Evolutionary conservation across 176 grass and related monocot genomes (phyloP).

Genomic region (Olyra latifolia): DNA sequence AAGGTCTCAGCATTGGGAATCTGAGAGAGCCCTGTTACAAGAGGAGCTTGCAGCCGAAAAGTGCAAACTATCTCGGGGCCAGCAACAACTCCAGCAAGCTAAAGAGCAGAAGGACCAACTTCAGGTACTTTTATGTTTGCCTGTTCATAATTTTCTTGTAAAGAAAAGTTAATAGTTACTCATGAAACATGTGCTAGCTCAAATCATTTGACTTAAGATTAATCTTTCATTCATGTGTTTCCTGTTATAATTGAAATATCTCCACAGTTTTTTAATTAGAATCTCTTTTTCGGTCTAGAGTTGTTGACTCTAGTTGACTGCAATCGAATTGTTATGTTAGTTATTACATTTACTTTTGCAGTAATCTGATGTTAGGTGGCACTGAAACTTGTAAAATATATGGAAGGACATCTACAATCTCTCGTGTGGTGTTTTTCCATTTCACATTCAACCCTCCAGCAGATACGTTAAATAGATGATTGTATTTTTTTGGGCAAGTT

Average conservation of each 20-base stretch:
- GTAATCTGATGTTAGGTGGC: not conserved
- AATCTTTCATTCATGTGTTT: constrained; percentile 19
- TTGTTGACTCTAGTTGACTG: constrained; percentile 15
- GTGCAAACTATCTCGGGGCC: constrained; percentile 50
- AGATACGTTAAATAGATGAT: not conserved
- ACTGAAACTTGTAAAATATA: constrained; percentile 16
- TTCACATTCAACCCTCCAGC: not conserved
- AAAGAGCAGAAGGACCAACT: constrained; percentile 62
- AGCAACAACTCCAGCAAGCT: constrained; percentile 56
- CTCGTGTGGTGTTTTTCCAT: not conserved
- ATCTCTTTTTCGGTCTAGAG: not conserved
- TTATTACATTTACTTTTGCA: constrained; percentile 10
- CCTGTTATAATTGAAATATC: constrained; percentile 15
- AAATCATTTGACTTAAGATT: not conserved
- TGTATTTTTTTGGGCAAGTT: constrained; percentile 6
- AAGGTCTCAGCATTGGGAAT: constrained; percentile 83
- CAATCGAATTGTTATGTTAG: not conserved
- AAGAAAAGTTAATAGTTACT: constrained; percentile 9
- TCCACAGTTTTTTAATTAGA: not conserved
- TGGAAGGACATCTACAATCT: not conserved
- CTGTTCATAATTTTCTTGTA: not conserved
- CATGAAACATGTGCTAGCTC: not conserved
- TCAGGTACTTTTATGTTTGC: constrained; percentile 59
- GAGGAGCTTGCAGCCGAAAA: constrained; percentile 72
- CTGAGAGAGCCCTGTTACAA: constrained; percentile 64